Percentiles rank a stretch among this genome's conserved stretches.
These are phyloP conservation scores for Phytophthora kernoviae DNA, from an alignment of 352 stramenopile genomes.

Conservation along the genomic window DNA sequence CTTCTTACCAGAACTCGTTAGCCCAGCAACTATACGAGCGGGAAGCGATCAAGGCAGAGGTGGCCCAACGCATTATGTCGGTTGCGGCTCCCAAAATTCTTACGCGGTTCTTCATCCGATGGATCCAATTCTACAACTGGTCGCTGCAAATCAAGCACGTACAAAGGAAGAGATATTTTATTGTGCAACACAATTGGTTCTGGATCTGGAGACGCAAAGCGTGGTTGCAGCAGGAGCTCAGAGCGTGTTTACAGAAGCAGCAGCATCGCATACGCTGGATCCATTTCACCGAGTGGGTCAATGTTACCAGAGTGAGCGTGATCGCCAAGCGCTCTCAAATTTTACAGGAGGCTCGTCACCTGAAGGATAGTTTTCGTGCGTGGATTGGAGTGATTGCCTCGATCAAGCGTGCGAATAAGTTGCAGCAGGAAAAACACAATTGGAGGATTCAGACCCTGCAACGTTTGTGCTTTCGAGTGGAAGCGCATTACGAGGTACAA, in stretches of 20 bases:
- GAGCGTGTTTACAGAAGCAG: constrained; percentile 25
- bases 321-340: constrained; percentile 45
- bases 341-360: constrained; percentile 29
- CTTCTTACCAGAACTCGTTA: constrained; percentile 45
- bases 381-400: constrained; percentile 42
- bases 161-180: constrained; percentile 45
- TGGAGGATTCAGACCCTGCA: constrained; percentile 14
- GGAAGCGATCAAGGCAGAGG: constrained; percentile 60
- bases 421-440: constrained; percentile 13
- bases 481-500: constrained; percentile 27
- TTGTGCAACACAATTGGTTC: constrained; percentile 66
- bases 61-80: constrained; percentile 40
- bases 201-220: constrained; percentile 62
- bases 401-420: constrained; percentile 15
- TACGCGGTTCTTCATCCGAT: constrained; percentile 60
- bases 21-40: constrained; percentile 48
- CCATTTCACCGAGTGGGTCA: constrained; percentile 63
- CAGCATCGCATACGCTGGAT: constrained; percentile 23
- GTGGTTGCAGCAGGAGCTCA: constrained; percentile 56
- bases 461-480: constrained; percentile 32
- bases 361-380: constrained; percentile 31
- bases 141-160: constrained; percentile 53
- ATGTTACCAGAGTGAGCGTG: constrained; percentile 54
- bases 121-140: constrained; percentile 64
- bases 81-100: constrained; percentile 61